These are phyloP conservation scores for Lecanosticta acicola DNA, from an alignment of 2,329 filamentous ascomycete genomes.

Conservation along the genomic window DNA sequence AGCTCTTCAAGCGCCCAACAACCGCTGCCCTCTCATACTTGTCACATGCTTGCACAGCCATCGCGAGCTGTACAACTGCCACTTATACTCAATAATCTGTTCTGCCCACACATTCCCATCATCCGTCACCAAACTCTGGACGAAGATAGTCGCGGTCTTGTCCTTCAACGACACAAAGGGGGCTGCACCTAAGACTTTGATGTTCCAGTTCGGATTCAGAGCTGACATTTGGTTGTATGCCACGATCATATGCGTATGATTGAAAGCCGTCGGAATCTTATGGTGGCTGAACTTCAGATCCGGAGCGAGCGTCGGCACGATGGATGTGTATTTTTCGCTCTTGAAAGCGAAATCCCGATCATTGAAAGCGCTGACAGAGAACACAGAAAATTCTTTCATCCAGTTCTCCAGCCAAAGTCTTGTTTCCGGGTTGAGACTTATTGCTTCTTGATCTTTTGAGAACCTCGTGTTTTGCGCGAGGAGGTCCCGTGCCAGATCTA, in stretches of 20 bases:
- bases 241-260: constrained; percentile 1
- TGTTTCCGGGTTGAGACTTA: not conserved
- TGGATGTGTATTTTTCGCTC: not conserved
- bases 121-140: not conserved
- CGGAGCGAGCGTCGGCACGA: not conserved
- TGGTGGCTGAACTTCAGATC: constrained; percentile 3
- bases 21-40: not conserved
- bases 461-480: not conserved
- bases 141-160: not conserved
- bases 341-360: not conserved
- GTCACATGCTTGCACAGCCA: constrained; percentile 1
- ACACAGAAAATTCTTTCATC: not conserved
- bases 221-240: constrained; percentile 1
- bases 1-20: not conserved
- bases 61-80: not conserved
- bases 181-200: not conserved
- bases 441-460: not conserved
- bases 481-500: not conserved
- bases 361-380: constrained; percentile 1
- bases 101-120: constrained; percentile 1
- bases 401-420: not conserved
- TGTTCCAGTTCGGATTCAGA: not conserved
- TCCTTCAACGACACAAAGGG: not conserved
- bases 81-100: constrained; percentile 2
- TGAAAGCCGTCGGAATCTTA: not conserved